These are phyloP conservation scores for Entonaema liquescens DNA, from an alignment of 495 filamentous ascomycete genomes.

Conservation along the genomic window DNA sequence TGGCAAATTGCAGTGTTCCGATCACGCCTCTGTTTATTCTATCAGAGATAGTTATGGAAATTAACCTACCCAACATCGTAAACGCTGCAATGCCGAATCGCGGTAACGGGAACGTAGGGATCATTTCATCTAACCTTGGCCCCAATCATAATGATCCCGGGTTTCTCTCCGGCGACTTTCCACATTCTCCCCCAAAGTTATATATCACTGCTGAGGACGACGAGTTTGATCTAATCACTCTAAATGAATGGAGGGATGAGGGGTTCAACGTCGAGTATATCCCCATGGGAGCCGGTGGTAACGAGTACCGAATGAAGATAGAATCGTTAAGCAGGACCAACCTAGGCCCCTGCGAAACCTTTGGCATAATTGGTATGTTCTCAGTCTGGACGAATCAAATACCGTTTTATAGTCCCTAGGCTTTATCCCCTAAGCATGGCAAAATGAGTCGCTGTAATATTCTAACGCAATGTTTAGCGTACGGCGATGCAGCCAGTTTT, in stretches of 20 bases:
- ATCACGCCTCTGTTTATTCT: neutral
- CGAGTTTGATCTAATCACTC: constrained; percentile 66
- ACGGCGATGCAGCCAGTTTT: constrained; percentile 47
- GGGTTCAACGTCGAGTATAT: constrained; percentile 73
- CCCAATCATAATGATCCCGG: constrained; percentile 48
- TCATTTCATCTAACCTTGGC: constrained; percentile 45
- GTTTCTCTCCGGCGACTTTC: constrained; percentile 50
- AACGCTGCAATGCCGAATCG: constrained; percentile 44
- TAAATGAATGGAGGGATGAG: constrained; percentile 70
- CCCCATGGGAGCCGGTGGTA: constrained; percentile 61
- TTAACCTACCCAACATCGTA: constrained; percentile 47
- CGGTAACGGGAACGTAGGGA: constrained; percentile 43
- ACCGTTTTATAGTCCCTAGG: neutral
- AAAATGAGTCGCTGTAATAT: neutral
- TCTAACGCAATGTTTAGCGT: constrained; percentile 36
- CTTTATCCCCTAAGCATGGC: neutral
- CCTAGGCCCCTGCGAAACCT: constrained; percentile 48
- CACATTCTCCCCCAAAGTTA: constrained; percentile 59
- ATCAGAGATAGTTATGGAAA: constrained; percentile 40
- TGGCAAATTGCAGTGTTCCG: neutral
- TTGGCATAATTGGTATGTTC: constrained; percentile 47
- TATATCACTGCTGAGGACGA: constrained; percentile 69
- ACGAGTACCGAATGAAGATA: constrained; percentile 62
- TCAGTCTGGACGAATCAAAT: neutral
- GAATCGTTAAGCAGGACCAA: constrained; percentile 33